Evolutionary conservation across 345 rosid genomes (phyloP).

Genomic region (Microthlaspi erraticum): DNA sequence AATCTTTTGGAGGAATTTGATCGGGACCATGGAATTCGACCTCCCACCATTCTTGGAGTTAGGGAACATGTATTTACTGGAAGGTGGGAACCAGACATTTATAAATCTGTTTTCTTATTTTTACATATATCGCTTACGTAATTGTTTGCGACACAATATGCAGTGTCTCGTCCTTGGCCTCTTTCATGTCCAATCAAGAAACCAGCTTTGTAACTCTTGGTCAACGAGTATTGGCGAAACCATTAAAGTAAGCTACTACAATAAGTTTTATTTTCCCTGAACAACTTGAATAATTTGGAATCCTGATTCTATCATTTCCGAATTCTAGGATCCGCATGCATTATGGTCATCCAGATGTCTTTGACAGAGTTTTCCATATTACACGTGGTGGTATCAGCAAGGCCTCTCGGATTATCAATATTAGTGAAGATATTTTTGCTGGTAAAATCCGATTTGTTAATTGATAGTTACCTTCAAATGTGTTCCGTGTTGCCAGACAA

Average conservation of each 20-base stretch:
- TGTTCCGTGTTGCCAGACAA: neutral
- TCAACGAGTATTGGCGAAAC: constrained; percentile 94
- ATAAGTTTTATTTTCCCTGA: constrained; percentile 17
- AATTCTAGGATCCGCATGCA: constrained; percentile 90
- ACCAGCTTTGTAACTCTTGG: constrained; percentile 94
- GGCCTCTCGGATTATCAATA: constrained; percentile 97
- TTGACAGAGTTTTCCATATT: constrained; percentile 95
- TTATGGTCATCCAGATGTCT: constrained; percentile 99
- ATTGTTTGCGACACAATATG: constrained; percentile 39
- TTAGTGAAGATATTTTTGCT: constrained; percentile 94
- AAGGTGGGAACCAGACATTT: constrained; percentile 56
- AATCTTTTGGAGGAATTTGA: constrained; percentile 95
- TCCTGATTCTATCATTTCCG: constrained; percentile 15
- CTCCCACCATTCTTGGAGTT: constrained; percentile 98
- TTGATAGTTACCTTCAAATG: constrained; percentile 25
- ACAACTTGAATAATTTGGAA: constrained; percentile 10
- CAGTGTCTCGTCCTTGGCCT: constrained; percentile 98
- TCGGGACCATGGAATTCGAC: constrained; percentile 79
- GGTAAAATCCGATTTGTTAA: constrained; percentile 48
- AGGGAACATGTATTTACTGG: constrained; percentile 98
- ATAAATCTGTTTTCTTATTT: constrained; percentile 15
- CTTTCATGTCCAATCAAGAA: constrained; percentile 97
- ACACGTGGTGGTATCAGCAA: constrained; percentile 99
- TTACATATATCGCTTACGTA: constrained; percentile 12
- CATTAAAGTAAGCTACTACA: constrained; percentile 74